phyloP scores from a whole-genome alignment of 345 rosid species.

The Linum lewisii region DNA sequence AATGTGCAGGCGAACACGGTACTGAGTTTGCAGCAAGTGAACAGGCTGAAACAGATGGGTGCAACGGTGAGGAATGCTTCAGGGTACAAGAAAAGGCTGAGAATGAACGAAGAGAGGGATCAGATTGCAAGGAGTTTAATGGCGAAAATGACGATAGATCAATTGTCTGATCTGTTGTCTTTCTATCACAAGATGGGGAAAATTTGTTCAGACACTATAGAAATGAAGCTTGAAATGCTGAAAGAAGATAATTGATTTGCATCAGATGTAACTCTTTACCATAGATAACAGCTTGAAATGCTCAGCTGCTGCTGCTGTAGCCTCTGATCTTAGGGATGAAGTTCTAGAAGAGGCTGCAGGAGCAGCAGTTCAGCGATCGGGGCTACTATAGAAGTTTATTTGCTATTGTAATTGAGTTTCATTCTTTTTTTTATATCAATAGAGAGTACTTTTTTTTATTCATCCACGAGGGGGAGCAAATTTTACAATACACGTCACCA shows the following conservation, averaged over 20 bases:
- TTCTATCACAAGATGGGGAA: constrained; percentile 23
- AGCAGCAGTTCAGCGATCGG: too few relatives aligned
- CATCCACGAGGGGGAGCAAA: too few relatives aligned
- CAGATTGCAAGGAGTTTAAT: constrained; percentile 15
- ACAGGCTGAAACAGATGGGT: constrained; percentile 27
- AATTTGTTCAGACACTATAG: constrained; percentile 18
- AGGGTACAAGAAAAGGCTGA: constrained; percentile 13
- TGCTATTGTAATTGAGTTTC: too few relatives aligned
- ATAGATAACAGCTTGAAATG: too few relatives aligned
- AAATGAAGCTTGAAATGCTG: constrained; percentile 16
- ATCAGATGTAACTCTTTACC: too few relatives aligned
- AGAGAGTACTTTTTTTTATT: too few relatives aligned
- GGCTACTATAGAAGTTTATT: too few relatives aligned
- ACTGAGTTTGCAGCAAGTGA: constrained; percentile 26
- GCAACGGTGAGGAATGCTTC: constrained; percentile 24
- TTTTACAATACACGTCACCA: too few relatives aligned
- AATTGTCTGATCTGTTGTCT: constrained; percentile 21
- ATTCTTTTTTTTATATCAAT: too few relatives aligned
- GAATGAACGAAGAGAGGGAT: constrained; percentile 23
- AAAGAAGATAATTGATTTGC: background rate
- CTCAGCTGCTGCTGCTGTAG: too few relatives aligned
- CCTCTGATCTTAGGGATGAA: too few relatives aligned
- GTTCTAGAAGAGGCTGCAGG: too few relatives aligned
- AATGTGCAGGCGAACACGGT: constrained; percentile 19
- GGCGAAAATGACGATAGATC: constrained; percentile 17